A percentile compares a stretch with the other conserved stretches of the same genome.
These are phyloP conservation scores for Diatrype stigma DNA, from an alignment of 2,329 filamentous ascomycete genomes.

Conservation along the genomic window DNA sequence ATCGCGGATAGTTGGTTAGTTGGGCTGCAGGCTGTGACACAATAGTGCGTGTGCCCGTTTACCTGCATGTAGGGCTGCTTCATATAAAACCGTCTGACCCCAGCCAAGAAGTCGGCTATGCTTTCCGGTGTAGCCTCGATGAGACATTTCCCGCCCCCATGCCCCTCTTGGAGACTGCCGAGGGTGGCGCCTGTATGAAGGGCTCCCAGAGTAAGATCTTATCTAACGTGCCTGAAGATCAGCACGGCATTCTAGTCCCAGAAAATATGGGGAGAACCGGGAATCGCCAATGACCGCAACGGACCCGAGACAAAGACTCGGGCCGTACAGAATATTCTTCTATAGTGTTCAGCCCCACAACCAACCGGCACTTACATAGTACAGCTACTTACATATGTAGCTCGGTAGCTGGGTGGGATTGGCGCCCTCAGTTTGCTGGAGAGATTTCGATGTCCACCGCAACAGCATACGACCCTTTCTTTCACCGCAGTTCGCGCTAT, in stretches of 20 bases:
- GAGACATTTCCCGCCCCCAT: not conserved
- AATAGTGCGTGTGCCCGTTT: not conserved
- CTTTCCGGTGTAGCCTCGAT: not conserved
- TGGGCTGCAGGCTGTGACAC: not conserved
- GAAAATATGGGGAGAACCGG: not conserved
- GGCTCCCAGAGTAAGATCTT: not conserved
- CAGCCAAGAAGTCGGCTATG: not conserved
- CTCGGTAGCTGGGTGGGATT: too few species aligned
- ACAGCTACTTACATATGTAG: too few species aligned
- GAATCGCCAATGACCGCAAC: not conserved
- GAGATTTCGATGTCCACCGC: too few species aligned
- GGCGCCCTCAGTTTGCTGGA: too few species aligned
- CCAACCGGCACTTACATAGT: too few species aligned
- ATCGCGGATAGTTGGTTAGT: not conserved
- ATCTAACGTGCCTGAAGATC: not conserved
- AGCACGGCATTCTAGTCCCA: not conserved
- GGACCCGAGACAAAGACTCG: not conserved
- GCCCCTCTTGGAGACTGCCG: not conserved
- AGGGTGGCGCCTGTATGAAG: not conserved
- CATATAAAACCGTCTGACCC: not conserved
- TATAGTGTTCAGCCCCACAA: too few species aligned
- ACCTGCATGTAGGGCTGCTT: not conserved
- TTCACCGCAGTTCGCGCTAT: too few species aligned
- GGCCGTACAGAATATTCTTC: too few species aligned
- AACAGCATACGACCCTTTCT: too few species aligned